phyloP scores from a whole-genome alignment of 306 rosid species.

The Acacia crassicarpa region DNA sequence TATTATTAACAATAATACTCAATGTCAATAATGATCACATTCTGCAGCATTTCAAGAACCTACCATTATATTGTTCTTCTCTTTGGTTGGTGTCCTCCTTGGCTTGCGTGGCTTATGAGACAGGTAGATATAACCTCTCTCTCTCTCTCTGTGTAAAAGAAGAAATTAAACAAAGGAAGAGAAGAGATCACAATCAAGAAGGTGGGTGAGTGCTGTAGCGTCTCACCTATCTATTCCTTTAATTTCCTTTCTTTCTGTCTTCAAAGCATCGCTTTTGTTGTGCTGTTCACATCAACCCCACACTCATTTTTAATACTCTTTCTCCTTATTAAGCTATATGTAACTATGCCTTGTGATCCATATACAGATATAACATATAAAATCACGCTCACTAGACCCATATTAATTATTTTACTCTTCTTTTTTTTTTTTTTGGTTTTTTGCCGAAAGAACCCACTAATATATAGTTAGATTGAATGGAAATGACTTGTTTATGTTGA shows the following conservation, averaged over 20 bases:
- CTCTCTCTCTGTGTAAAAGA: neutral
- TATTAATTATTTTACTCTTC: no score
- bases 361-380: no score
- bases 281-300: constrained; percentile 38
- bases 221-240: neutral
- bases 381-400: neutral
- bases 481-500: neutral
- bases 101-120: constrained; percentile 29
- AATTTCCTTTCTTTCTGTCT: constrained; percentile 30
- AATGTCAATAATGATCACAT: neutral
- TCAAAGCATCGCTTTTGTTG: constrained; percentile 50
- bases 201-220: constrained; percentile 39
- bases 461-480: neutral
- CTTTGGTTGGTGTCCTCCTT: constrained; percentile 48
- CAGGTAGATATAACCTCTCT: neutral
- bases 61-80: constrained; percentile 31
- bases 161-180: neutral
- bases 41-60: constrained; percentile 30
- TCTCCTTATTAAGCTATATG: neutral
- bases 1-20: constrained; percentile 5
- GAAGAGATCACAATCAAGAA: constrained; percentile 51
- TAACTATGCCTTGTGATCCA: neutral
- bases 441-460: neutral
- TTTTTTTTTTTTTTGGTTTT: no score
- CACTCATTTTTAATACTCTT: neutral